Percentiles rank a stretch among this genome's conserved stretches.
These are phyloP conservation scores for Alternaria angustiovoidea DNA, from an alignment of 2,329 filamentous ascomycete species.

Conservation along the genomic window DNA sequence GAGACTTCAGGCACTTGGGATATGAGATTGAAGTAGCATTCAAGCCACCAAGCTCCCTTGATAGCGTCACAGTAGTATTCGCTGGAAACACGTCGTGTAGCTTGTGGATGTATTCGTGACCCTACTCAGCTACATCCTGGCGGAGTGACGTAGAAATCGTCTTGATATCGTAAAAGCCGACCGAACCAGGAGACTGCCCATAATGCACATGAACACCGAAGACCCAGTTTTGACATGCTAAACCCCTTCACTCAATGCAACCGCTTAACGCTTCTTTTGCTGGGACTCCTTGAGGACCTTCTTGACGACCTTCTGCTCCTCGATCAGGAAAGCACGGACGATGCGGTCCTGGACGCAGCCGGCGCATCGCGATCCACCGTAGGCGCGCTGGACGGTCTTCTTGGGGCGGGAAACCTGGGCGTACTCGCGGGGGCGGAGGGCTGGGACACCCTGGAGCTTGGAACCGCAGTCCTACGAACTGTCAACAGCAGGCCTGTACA, in stretches of 20 bases:
- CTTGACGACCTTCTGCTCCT: slow-evolving; percentile 99
- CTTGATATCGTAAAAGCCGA: slow-evolving; percentile 50
- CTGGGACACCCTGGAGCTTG: slow-evolving; percentile 97
- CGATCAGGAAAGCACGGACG: slow-evolving; percentile 97
- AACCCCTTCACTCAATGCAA: slow-evolving; percentile 36
- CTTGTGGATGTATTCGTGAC: slow-evolving; percentile 46
- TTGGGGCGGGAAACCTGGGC: slow-evolving; percentile 95
- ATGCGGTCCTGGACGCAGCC: slow-evolving; percentile 99
- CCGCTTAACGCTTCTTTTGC: slow-evolving; percentile 70
- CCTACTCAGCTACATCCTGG: slow-evolving; percentile 48
- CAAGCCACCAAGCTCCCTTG: slow-evolving; percentile 1
- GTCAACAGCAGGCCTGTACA: slow-evolving; percentile 21
- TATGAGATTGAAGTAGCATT: background rate
- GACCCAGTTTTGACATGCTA: slow-evolving; percentile 49
- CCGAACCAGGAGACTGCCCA: slow-evolving; percentile 50
- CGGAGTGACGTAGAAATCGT: slow-evolving; percentile 47
- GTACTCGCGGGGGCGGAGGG: slow-evolving; percentile 98
- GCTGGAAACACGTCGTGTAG: slow-evolving; percentile 22
- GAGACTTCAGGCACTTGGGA: slow-evolving; percentile 1
- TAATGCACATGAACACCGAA: slow-evolving; percentile 55
- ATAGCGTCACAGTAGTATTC: slow-evolving; percentile 9
- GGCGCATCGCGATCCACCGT: slow-evolving; percentile 95
- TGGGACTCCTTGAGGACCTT: slow-evolving; percentile 99
- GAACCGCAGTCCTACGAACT: slow-evolving; percentile 86
- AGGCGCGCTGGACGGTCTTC: slow-evolving; percentile 99